Conservation (phyloP, 148 eudicot genomes). For the Dysphania ambrosioides region DNA sequence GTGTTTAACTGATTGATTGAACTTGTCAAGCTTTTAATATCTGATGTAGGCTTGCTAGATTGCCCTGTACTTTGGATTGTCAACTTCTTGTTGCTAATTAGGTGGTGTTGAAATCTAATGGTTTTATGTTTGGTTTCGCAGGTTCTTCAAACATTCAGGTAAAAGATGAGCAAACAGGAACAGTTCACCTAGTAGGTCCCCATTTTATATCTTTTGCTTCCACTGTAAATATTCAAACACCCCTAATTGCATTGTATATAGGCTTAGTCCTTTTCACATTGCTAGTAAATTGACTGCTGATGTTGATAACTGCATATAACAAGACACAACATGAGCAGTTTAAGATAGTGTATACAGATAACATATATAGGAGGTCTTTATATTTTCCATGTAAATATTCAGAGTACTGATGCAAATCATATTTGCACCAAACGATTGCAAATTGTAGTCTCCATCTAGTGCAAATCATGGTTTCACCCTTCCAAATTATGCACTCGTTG, state of each 20-base stretch:
- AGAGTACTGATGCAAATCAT: not conserved
- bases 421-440: not conserved
- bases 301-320: constrained; percentile 10
- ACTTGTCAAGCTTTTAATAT: too few species aligned
- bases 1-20: too few species aligned
- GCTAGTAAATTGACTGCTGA: constrained; percentile 2
- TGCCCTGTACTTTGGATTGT: not conserved
- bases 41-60: not conserved
- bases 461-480: not conserved
- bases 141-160: constrained; percentile 82
- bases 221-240: constrained; percentile 34
- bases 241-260: constrained; percentile 27
- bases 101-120: not conserved
- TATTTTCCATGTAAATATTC: not conserved
- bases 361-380: not conserved
- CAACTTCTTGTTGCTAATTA: not conserved
- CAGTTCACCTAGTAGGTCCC: constrained; percentile 86
- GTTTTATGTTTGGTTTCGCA: constrained; percentile 26
- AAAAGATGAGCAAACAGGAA: constrained; percentile 79
- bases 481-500: too few species aligned
- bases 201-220: constrained; percentile 55
- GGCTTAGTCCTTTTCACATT: not conserved
- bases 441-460: not conserved
- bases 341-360: not conserved
- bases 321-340: not conserved